phyloP scores from a whole-genome alignment of 169 alveolate genomes.

The Theileria sp. region DNA sequence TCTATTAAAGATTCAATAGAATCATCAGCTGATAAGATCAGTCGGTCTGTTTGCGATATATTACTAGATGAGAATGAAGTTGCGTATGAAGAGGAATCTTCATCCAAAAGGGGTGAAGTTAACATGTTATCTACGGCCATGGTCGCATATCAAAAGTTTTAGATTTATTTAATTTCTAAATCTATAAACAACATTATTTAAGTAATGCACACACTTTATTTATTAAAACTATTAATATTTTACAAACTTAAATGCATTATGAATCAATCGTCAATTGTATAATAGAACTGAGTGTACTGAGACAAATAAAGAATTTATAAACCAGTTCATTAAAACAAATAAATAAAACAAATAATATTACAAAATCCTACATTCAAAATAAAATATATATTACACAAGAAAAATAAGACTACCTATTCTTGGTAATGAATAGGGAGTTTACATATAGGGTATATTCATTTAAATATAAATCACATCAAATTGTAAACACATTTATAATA shows the following conservation, averaged over 20 bases:
- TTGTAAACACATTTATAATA: neutral
- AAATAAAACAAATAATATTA: no score
- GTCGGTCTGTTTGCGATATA: neutral
- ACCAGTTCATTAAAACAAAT: neutral
- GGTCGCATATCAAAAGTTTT: neutral
- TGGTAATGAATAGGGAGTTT: conserved; percentile 1
- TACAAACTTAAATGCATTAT: neutral
- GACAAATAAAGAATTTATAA: neutral
- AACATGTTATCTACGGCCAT: conserved; percentile 1
- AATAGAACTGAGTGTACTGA: neutral
- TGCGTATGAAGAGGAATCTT: neutral
- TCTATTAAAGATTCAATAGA: neutral
- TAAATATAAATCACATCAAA: neutral
- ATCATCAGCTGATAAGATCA: neutral
- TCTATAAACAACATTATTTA: neutral
- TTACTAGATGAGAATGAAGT: neutral
- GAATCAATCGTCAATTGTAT: neutral
- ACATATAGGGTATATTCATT: neutral
- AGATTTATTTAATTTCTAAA: conserved; percentile 1
- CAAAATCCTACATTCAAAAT: neutral
- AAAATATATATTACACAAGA: neutral
- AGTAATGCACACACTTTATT: neutral
- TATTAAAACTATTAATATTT: no score
- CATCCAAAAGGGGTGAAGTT: conserved; percentile 1
- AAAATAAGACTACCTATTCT: neutral